These are phyloP conservation scores for Geotrichum europaeum DNA, from an alignment of 1,139 yeast species.

Conservation along the genomic window DNA sequence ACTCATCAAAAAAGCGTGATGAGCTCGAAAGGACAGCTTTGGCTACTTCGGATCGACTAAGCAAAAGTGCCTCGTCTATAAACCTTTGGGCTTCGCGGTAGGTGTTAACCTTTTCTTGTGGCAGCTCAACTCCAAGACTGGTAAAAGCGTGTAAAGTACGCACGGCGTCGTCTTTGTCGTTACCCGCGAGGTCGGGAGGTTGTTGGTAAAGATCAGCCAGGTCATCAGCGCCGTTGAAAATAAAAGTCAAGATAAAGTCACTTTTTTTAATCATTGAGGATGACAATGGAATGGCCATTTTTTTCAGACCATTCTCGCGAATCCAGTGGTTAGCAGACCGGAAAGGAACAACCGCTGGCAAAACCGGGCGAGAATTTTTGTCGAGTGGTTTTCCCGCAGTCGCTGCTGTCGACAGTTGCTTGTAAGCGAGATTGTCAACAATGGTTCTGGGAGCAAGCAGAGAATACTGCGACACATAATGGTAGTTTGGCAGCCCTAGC, in stretches of 20 bases:
- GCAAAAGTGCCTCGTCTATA: constrained; percentile 21
- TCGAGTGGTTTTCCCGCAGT: background rate
- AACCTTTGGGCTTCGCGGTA: constrained; percentile 19
- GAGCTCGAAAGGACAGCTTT: constrained; percentile 25
- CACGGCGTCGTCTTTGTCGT: constrained; percentile 4
- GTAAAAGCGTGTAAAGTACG: background rate
- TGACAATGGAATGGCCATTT: constrained; percentile 22
- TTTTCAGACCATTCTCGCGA: constrained; percentile 19
- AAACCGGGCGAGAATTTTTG: background rate
- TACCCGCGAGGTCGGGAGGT: background rate
- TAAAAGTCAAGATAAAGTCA: constrained; percentile 23
- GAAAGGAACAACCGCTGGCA: constrained; percentile 12
- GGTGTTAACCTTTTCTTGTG: background rate
- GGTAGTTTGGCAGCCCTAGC: constrained; percentile 25
- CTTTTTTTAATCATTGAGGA: constrained; percentile 18
- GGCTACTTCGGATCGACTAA: constrained; percentile 23
- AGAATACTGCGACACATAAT: constrained; percentile 22
- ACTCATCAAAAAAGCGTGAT: constrained; percentile 25
- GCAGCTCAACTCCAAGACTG: background rate
- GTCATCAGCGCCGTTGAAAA: constrained; percentile 21
- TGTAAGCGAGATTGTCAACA: constrained; percentile 1
- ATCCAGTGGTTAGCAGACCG: constrained; percentile 23
- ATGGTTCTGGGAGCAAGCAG: constrained; percentile 23
- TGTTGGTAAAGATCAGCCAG: constrained; percentile 7
- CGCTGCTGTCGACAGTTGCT: background rate